Base-by-base conservation (phyloP, 1,284 basidiomycete species). In the Rhodotorula sp. region DNA sequence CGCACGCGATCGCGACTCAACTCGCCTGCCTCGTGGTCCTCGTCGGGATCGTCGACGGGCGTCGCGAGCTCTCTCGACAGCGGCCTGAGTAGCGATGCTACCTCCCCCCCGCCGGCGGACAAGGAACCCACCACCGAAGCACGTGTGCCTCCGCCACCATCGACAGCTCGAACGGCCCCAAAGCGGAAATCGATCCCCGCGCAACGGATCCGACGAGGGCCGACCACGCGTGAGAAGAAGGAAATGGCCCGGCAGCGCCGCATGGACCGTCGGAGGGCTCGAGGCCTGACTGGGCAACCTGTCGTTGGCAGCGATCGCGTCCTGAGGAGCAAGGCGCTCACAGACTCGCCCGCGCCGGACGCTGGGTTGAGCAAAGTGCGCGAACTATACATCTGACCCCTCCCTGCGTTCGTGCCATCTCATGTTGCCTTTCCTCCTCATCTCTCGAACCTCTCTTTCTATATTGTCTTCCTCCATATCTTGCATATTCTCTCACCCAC, bases 321-420 rank as follows among this genome's bases (percentile, higher is more conserved):
- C 7, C 42, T 48, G 4, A 26, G 54, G 10, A 69, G 58, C 33
- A 55, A n/a, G 53, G 53, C n/a, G 8, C 53, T 17, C 26, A 15
- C n/a, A 49, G 42, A 20, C 20, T 29, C 49, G 54, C 37, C 18
- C 24, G 37, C 44, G 42, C 12, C 30, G 0, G 64, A 57, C 12
- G 60, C 37, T 3, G 62, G 58, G 5, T 26, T 61, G 8, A 42
- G 66, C 17, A 56, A 45, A 30, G 63, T 68, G 1, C 24, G 63
- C n/a, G 70, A 71, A 56, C 45, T 71, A 56, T 71, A 59, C 60
- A 71, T 71, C 62, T 71, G 30, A 45, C 37, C 18, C 37, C 37
- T 12, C 26, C 7, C 26, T 14, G n/a, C 17, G 26, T 30, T 5
- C 55, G 30, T 37, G 26, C 8, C 51, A 12, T 59, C 22, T 15